Base-by-base conservation (phyloP, 352 stramenopile genomes). In the Phytophthora lateralis region DNA sequence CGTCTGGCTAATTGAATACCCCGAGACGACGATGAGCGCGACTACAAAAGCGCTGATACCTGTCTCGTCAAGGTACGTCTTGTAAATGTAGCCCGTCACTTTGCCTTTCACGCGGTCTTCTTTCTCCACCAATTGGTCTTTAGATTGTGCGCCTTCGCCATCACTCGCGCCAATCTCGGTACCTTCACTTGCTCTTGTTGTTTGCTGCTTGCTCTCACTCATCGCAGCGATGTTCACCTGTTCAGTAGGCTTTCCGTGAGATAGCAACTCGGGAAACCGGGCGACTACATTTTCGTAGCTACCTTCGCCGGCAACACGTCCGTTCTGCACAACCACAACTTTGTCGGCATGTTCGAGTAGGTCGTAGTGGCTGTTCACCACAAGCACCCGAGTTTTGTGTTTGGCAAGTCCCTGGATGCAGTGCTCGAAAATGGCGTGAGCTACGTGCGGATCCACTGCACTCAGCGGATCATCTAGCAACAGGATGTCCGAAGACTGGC, bases 371-470 rank as follows among this genome's bases (percentile, higher is more conserved):
- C 61, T 84, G 67, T 98, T 97, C 1, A 96, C 97, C 11, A 97
- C 94, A 18, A 98, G 74, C 27, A 98, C 43, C 1, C 96, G 78
- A 17, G 85, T 95, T 48, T 83, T 85, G 53, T 58, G 44, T 12
- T 80, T 38, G 8, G 71, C 66, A 14, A 97, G 66, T 10, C 50
- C 59, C 42, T 67, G 51, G 42, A 98, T 88, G 60, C 88, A 96
- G 21, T 98, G 55, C 5, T 91, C 44, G 62, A 98, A 98, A n/a
- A 98, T 69, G 62, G 95, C 83, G 53, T 91, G 86, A 6, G 87
- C 95, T 20, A 98, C 95, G 58, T 98, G 93, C 26, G 89, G 88
- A 65, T 99, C 96, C 1, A 99, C 89, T 7, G 95, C 95, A 62
- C 79, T 89, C 10, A 99, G 62, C 10, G 91, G 83, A 56, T 98